Conservation (phyloP, 179 eudicot genomes). For the Pouteria campechiana region DNA sequence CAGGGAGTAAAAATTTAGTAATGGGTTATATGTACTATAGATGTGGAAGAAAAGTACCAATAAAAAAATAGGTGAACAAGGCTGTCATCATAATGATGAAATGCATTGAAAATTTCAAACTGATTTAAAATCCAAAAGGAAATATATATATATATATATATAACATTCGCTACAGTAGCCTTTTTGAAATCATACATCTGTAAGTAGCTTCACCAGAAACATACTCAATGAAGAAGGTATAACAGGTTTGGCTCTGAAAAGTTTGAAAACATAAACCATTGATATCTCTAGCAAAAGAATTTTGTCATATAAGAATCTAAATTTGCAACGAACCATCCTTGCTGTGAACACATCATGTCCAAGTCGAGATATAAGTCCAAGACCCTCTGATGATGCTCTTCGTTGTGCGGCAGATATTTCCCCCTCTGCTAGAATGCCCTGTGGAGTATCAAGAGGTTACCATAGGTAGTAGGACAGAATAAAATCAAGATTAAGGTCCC, state of each 20-base stretch:
- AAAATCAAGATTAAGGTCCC: neutral
- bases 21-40: too few relatives aligned
- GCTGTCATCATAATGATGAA: too few relatives aligned
- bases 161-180: conserved; percentile 5
- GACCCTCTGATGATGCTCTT: conserved; percentile 94
- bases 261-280: too few relatives aligned
- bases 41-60: too few relatives aligned
- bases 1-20: neutral
- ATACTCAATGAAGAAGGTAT: too few relatives aligned
- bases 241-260: too few relatives aligned
- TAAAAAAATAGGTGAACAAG: too few relatives aligned
- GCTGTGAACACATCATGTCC: conserved; percentile 84
- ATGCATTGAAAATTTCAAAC: neutral
- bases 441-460: conserved; percentile 13
- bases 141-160: neutral
- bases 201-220: too few relatives aligned
- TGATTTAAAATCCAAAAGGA: neutral
- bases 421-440: conserved; percentile 89
- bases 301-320: conserved; percentile 1
- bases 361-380: conserved; percentile 87
- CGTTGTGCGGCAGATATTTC: conserved; percentile 84
- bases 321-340: conserved; percentile 60
- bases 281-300: too few relatives aligned
- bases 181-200: too few relatives aligned
- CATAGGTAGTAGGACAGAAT: neutral